Base-by-base conservation (phyloP, 2,329 filamentous ascomycete species). In the Calonectria pseudoreteaudii region DNA sequence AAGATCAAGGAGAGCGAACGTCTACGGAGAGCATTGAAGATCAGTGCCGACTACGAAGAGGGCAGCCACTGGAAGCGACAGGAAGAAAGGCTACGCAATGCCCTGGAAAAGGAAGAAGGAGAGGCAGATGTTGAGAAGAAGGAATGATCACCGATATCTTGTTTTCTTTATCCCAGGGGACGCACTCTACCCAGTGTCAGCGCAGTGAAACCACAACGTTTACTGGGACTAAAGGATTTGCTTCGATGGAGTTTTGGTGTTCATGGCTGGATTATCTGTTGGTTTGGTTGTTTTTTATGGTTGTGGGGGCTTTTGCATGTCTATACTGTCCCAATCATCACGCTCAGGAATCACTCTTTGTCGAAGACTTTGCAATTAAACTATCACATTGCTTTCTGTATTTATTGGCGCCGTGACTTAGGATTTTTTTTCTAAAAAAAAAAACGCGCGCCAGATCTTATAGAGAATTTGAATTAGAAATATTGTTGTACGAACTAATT, bases 1-100 rank as follows among this genome's bases (percentile, higher is more conserved):
- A 99, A 99, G 90, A 96, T 98, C 79, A 94, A 95, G 83, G 97
- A 99, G 89, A 98, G 94, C 84, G 96, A 98, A 86, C 91, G 94
- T 80, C 87, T 99, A 83, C 88, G 96, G 77, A 94, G 90, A 84
- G 97, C 97, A 10, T 88, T 99, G 78, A 96, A 95, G 65, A 98
- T 98, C 80, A 93, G 93, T 82, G 93, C 93, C 82, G 90, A 96
- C 83, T 97, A 97, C 80, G 93, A 96, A 82, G 95, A 97, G 84
- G 95, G 95, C 8, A 91, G 93, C 65, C 94, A 98, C 84, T 97
- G 95, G 94, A 93, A 91, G 86, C 93, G 91, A 76, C 94, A 97
- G 83, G 95, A 97, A 82, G 94, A 96, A 84, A 88, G 93, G 74
- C 70, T 89, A 66, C 86, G 87, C 68, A 86, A 84, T 68, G 83